Conservation (phyloP, 129 eudicot species). For the Tagetes patula region DNA sequence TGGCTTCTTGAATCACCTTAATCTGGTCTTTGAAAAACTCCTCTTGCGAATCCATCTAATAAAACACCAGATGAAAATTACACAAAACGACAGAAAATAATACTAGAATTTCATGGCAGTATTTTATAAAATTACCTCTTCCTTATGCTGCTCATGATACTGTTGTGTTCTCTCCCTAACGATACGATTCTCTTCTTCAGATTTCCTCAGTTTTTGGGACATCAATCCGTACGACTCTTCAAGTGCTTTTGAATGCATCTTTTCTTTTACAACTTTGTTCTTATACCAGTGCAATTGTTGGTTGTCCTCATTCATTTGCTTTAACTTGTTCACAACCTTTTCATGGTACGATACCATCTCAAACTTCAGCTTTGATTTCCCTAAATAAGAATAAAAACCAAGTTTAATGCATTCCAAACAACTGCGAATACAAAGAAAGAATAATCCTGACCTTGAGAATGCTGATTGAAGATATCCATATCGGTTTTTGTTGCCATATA, state of each 20-base stretch:
- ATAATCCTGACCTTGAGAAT: conserved; percentile 47
- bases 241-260: conserved; percentile 54
- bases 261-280: conserved; percentile 47
- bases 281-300: conserved; percentile 58
- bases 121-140: conserved; percentile 52
- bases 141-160: conserved; percentile 58
- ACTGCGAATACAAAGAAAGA: neutral
- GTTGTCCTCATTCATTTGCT: conserved; percentile 83
- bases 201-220: conserved; percentile 53
- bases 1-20: conserved; percentile 41
- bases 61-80: neutral
- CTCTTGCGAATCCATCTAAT: conserved; percentile 81
- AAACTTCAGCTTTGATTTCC: conserved; percentile 65
- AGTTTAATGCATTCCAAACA: neutral
- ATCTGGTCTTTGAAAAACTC: conserved; percentile 70
- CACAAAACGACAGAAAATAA: neutral
- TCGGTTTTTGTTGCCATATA: conserved; percentile 65
- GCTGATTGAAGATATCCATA: conserved; percentile 61
- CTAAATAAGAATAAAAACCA: conserved; percentile 36
- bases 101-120: neutral
- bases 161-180: conserved; percentile 56
- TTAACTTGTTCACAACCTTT: conserved; percentile 58
- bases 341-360: conserved; percentile 65
- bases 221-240: conserved; percentile 54
- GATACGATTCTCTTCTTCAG: conserved; percentile 45